A percentile compares a stretch with the other conserved stretches of the same genome.
Conservation (phyloP, 2,329 filamentous ascomycete species). For the Rasamsonia emersonii region DNA sequence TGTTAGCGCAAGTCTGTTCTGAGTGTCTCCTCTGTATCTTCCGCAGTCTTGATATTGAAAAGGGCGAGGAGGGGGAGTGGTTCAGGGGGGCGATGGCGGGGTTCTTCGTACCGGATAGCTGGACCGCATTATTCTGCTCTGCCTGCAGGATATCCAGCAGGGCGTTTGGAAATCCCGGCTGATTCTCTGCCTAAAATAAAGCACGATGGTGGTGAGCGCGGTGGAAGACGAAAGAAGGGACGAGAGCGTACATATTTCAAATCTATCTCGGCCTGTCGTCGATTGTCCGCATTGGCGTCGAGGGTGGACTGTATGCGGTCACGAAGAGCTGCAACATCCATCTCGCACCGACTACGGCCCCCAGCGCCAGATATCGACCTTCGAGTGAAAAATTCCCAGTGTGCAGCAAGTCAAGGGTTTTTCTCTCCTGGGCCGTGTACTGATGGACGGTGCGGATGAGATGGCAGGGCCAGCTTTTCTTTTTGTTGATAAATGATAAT, state of each 20-base stretch:
- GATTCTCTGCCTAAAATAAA: constrained; percentile 66
- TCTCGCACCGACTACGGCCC: constrained; percentile 33
- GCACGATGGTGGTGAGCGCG: constrained; percentile 9
- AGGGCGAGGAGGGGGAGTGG: constrained; percentile 11
- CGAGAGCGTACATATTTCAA: constrained; percentile 51
- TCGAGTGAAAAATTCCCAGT: constrained; percentile 12
- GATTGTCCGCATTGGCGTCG: constrained; percentile 52
- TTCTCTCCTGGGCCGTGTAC: constrained; percentile 14
- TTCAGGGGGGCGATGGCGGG: constrained; percentile 13
- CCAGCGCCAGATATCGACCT: constrained; percentile 23
- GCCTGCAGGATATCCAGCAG: constrained; percentile 82
- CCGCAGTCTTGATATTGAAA: constrained; percentile 13
- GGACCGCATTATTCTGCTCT: constrained; percentile 76
- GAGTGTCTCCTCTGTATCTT: constrained; percentile 3
- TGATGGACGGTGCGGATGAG: constrained; percentile 12
- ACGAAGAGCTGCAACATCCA: constrained; percentile 54
- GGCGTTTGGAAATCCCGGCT: constrained; percentile 81
- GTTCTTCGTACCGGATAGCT: constrained; percentile 69
- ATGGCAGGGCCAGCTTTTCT: not conserved
- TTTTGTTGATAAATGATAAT: constrained; percentile 1
- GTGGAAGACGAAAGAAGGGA: constrained; percentile 10
- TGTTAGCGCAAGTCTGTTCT: not conserved
- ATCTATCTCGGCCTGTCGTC: constrained; percentile 56
- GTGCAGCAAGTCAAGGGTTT: no score
- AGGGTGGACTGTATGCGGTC: constrained; percentile 57